These are phyloP conservation scores for Westerdykella aurantiaca DNA, from an alignment of 2,329 filamentous ascomycete species.

Conservation along the genomic window DNA sequence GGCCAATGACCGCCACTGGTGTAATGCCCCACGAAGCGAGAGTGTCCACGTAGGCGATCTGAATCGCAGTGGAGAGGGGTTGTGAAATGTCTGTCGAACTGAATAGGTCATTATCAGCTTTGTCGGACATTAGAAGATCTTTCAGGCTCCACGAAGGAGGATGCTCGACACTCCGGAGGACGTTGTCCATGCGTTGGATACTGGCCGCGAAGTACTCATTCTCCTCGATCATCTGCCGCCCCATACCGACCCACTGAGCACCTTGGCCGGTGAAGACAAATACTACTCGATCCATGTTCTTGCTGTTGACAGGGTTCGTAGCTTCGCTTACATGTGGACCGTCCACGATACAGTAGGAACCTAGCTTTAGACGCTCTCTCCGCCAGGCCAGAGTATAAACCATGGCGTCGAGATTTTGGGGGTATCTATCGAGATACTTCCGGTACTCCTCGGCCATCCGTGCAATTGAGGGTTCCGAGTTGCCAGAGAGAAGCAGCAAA, in stretches of 20 bases:
- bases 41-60: slow-evolving; percentile 9
- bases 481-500: slow-evolving; percentile 4
- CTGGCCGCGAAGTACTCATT: too few relatives aligned
- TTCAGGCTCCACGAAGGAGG: slow-evolving; percentile 1
- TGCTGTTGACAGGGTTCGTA: background rate
- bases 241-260: slow-evolving; percentile 40
- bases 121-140: background rate
- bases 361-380: slow-evolving; percentile 6
- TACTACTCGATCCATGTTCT: too few relatives aligned
- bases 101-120: background rate
- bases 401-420: slow-evolving; percentile 6
- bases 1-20: slow-evolving; percentile 13
- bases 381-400: slow-evolving; percentile 14
- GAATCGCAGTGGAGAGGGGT: slow-evolving; percentile 10
- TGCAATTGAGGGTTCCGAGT: slow-evolving; percentile 3
- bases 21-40: slow-evolving; percentile 8
- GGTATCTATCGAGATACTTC: slow-evolving; percentile 2
- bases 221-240: slow-evolving; percentile 32
- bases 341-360: slow-evolving; percentile 3
- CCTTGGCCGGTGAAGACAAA: slow-evolving; percentile 42
- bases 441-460: background rate
- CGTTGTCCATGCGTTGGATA: background rate
- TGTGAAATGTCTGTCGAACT: slow-evolving; percentile 11
- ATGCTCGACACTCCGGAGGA: too few relatives aligned
- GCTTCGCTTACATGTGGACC: too few relatives aligned